These are phyloP conservation scores for Apophysomyces sp. DNA, from an alignment of 371 early-diverging fungal species.

Conservation along the genomic window DNA sequence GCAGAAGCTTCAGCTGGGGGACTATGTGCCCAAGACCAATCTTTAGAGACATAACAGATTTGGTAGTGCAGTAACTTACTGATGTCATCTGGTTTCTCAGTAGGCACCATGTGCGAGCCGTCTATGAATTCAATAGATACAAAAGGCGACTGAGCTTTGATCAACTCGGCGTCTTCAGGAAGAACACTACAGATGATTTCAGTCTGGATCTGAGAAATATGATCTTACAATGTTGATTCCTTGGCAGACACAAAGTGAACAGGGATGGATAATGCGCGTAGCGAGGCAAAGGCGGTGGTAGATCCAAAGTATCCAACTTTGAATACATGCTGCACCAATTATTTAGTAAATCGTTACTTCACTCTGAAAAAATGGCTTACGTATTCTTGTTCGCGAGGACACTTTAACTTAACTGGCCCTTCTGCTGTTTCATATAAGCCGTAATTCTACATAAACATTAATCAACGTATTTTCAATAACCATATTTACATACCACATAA, in stretches of 20 bases:
- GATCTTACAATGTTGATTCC: conserved; percentile 17
- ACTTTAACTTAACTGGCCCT: conserved; percentile 40
- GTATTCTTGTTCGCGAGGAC: conserved; percentile 38
- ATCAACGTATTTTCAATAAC: no score
- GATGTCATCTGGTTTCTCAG: conserved; percentile 26
- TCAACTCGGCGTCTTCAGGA: conserved; percentile 1
- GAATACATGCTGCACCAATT: conserved; percentile 21
- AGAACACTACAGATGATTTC: conserved; percentile 7
- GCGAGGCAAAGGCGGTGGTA: conserved; percentile 9
- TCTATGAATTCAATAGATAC: conserved; percentile 21
- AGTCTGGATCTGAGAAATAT: neutral
- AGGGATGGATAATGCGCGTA: conserved; percentile 12
- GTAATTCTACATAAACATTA: conserved; percentile 20
- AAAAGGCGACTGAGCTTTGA: conserved; percentile 1
- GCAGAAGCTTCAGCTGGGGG: no score
- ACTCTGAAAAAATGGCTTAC: conserved; percentile 15
- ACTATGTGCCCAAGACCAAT: no score
- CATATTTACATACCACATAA: conserved; percentile 29
- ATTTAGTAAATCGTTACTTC: neutral
- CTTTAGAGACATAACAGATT: no score
- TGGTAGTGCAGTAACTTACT: conserved; percentile 17
- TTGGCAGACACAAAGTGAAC: conserved; percentile 17
- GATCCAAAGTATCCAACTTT: conserved; percentile 5
- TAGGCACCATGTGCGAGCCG: conserved; percentile 38
- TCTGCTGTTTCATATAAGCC: conserved; percentile 44